Conservation (phyloP, 192 early-diverging fungal species). For the Coemansia sp. region DNA sequence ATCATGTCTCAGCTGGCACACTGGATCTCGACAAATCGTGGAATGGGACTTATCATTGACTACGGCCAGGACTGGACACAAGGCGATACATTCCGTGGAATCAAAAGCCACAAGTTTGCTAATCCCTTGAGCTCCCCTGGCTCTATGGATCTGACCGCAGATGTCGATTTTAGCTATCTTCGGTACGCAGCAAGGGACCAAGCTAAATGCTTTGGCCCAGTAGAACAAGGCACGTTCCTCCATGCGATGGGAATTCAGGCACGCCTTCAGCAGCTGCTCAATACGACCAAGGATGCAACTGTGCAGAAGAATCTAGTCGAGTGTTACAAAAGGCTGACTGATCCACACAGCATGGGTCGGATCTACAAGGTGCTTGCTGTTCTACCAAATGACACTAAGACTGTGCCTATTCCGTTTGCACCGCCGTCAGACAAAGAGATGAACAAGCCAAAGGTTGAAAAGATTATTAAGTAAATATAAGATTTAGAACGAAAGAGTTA, state of each 20-base stretch:
- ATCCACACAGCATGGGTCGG: conserved; percentile 78
- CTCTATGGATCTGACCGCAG: conserved; percentile 81
- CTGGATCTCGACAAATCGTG: conserved; percentile 63
- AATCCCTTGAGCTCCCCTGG: conserved; percentile 79
- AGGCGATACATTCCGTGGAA: conserved; percentile 81
- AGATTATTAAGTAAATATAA: conserved; percentile 7
- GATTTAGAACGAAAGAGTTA: conserved; percentile 21
- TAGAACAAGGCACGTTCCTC: conserved; percentile 77
- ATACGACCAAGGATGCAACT: conserved; percentile 48
- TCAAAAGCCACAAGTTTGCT: conserved; percentile 77
- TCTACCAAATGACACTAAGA: conserved; percentile 25
- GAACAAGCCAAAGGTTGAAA: conserved; percentile 27
- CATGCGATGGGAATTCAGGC: conserved; percentile 79
- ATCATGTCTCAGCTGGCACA: conserved; percentile 67
- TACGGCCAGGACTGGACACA: conserved; percentile 81
- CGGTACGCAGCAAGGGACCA: conserved; percentile 54
- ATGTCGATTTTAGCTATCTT: conserved; percentile 86
- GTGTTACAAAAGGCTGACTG: conserved; percentile 72
- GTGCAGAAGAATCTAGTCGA: conserved; percentile 63
- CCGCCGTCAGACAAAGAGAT: conserved; percentile 10
- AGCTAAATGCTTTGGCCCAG: conserved; percentile 66
- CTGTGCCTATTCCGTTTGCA: conserved; percentile 32
- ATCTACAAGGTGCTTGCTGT: conserved; percentile 82
- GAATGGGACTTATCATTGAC: conserved; percentile 79
- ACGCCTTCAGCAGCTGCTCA: conserved; percentile 66